These are phyloP conservation scores for Fusarium poae DNA, from an alignment of 2,329 filamentous ascomycete species.

Conservation along the genomic window DNA sequence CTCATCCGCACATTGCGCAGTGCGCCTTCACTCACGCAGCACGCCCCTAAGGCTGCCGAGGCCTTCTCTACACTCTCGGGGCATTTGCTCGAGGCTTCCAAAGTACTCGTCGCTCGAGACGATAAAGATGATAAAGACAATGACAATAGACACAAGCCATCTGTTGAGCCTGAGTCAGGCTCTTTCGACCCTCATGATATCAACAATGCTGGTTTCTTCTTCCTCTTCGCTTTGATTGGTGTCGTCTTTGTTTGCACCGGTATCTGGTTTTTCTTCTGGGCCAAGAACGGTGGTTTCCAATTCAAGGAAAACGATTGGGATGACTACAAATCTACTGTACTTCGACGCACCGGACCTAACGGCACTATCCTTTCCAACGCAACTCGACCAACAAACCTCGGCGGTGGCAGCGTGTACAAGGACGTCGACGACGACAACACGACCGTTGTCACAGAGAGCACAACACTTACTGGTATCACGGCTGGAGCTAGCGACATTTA, in stretches of 20 bases:
- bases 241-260: slow-evolving; percentile 77
- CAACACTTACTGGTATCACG: slow-evolving; percentile 67
- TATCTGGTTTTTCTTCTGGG: slow-evolving; percentile 99
- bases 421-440: slow-evolving; percentile 68
- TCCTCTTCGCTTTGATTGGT: slow-evolving; percentile 87
- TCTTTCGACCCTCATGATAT: slow-evolving; percentile 67
- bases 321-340: slow-evolving; percentile 95
- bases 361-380: slow-evolving; percentile 87
- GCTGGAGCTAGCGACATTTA: slow-evolving; percentile 68
- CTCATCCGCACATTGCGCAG: slow-evolving; percentile 52
- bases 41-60: slow-evolving; percentile 39
- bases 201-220: slow-evolving; percentile 80
- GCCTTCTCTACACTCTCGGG: slow-evolving; percentile 53
- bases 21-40: slow-evolving; percentile 45
- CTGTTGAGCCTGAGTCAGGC: slow-evolving; percentile 60
- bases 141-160: slow-evolving; percentile 44
- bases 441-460: slow-evolving; percentile 61
- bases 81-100: slow-evolving; percentile 58
- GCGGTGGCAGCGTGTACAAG: slow-evolving; percentile 88
- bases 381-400: slow-evolving; percentile 84
- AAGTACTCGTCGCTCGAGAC: slow-evolving; percentile 59
- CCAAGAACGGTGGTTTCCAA: slow-evolving; percentile 93
- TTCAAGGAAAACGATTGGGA: slow-evolving; percentile 93
- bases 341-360: slow-evolving; percentile 89
- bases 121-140: slow-evolving; percentile 49